These are phyloP conservation scores for Trametes sp. DNA, from an alignment of 1,284 basidiomycete species.

Conservation along the genomic window DNA sequence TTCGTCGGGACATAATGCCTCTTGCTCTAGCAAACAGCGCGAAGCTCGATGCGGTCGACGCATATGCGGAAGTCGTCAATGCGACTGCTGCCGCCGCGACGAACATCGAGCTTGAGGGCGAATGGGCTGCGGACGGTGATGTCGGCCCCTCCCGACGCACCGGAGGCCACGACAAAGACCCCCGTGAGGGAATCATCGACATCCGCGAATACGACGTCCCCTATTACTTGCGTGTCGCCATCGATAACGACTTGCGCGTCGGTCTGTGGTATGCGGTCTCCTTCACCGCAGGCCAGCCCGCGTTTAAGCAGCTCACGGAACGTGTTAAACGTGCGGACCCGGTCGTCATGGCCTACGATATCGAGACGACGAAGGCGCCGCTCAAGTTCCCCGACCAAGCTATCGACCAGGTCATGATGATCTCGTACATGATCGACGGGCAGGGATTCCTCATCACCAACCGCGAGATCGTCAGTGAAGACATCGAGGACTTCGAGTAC, in stretches of 20 bases:
- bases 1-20: slow-evolving; percentile 90
- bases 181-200: slow-evolving; percentile 92
- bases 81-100: slow-evolving; percentile 67
- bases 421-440: slow-evolving; percentile 97
- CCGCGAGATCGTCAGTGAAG: slow-evolving; percentile 95
- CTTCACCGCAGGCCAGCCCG: slow-evolving; percentile 84
- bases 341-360: slow-evolving; percentile 99
- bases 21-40: slow-evolving; percentile 90
- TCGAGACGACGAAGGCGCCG: slow-evolving; percentile 98
- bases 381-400: slow-evolving; percentile 98
- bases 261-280: slow-evolving; percentile 96
- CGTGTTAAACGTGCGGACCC: slow-evolving; percentile 99
- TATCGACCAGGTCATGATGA: slow-evolving; percentile 99
- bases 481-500: slow-evolving; percentile 99
- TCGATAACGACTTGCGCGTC: slow-evolving; percentile 97
- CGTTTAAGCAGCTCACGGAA: slow-evolving; percentile 78
- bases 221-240: slow-evolving; percentile 97
- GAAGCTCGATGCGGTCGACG: slow-evolving; percentile 95
- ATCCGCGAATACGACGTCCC: slow-evolving; percentile 97
- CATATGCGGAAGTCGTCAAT: slow-evolving; percentile 97
- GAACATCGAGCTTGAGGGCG: slow-evolving; percentile 75
- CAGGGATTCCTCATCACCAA: slow-evolving; percentile 99
- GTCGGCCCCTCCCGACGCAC: slow-evolving; percentile 36
- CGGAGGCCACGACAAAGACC: slow-evolving; percentile 72
- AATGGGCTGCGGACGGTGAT: slow-evolving; percentile 64